Percentiles rank a stretch among this genome's conserved stretches.
Conservation (phyloP, 1,284 basidiomycete genomes). For the Trichosporon asahii region DNA sequence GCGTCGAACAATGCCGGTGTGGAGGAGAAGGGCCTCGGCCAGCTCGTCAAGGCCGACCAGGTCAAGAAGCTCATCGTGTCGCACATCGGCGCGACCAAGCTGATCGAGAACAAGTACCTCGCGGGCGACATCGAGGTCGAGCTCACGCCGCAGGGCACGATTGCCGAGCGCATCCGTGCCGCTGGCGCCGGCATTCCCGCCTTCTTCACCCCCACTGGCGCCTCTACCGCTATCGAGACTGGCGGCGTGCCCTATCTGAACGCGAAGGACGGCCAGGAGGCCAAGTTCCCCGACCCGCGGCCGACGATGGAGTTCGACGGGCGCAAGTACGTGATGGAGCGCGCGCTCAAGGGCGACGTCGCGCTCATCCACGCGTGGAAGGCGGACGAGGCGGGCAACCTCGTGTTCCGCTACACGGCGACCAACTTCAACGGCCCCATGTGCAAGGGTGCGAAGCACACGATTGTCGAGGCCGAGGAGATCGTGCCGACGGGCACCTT, state of each 20-base stretch:
- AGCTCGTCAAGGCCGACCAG: conserved; percentile 67
- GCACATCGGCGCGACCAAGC: conserved; percentile 65
- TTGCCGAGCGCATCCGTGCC: conserved; percentile 82
- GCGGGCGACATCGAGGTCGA: conserved; percentile 76
- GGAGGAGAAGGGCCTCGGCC: conserved; percentile 54
- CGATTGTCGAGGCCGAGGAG: conserved; percentile 88
- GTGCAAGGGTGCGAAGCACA: conserved; percentile 80
- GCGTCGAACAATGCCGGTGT: conserved; percentile 27
- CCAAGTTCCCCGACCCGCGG: conserved; percentile 58
- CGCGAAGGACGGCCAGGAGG: conserved; percentile 54
- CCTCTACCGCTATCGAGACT: conserved; percentile 68
- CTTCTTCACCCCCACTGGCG: conserved; percentile 90
- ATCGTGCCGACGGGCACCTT: conserved; percentile 79
- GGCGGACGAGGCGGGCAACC: conserved; percentile 78
- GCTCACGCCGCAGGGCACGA: conserved; percentile 64
- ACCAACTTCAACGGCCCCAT: conserved; percentile 81
- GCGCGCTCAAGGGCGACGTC: conserved; percentile 75
- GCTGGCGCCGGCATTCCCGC: conserved; percentile 91
- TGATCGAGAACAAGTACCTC: conserved; percentile 62
- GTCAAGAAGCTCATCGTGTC: conserved; percentile 82
- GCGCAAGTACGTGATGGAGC: conserved; percentile 75
- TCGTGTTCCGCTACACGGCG: conserved; percentile 75
- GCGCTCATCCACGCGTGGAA: conserved; percentile 90
- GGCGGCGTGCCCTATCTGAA: conserved; percentile 67
- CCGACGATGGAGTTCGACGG: conserved; percentile 75